Base-by-base conservation (phyloP, 345 rosid species). In the Litchi chinensis region DNA sequence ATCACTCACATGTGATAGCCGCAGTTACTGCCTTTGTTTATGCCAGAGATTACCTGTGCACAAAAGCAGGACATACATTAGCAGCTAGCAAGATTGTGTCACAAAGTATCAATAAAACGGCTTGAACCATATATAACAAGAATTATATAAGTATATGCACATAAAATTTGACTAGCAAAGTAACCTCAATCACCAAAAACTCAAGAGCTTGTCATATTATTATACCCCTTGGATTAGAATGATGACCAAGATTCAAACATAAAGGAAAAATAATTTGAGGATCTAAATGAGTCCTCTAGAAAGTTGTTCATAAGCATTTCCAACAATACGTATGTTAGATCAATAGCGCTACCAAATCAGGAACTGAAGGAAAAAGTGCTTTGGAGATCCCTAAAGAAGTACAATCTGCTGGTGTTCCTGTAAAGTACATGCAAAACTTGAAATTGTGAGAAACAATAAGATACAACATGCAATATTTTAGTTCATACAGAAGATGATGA, bases 351-450 rank as follows among this genome's bases (percentile, higher is more conserved):
- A 93, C 98, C 96, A 94, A 79, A 80, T 94, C 91, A 86, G 97
- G 97, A 83, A 81, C 70, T 39, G 88, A 88, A 68, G 97, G 89
- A 82, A 94, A 94, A 32, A 94, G 87, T 8, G 85, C 87, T 75
- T 79, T 76, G 0, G 97, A 91, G 84, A 93, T 44, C 24, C 97
- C 98, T 67, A 94, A 75, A 72, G 93, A 89, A 74, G 96, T 79
- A 75, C 96, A 94, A 80, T 94, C 98, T 56, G 95, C 97, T 10
- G 97, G 98, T 28, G 98, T 94, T 81, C 98, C 97, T 94, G 83
- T 79, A 87, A 22, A 73, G 52, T 18, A 76, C 41, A 81, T 8
- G 28, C 65, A 70, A 8, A 24, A 52, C 64, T 18, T n/a, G 37
- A 32, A 32, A 32, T 32, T 32, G 37, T 32, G 37, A 32, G 37